Percentiles rank a stretch among this genome's conserved stretches.
Evolutionary conservation across 495 filamentous ascomycete species (phyloP).

Genomic region (Aspergillus haitiensis): DNA sequence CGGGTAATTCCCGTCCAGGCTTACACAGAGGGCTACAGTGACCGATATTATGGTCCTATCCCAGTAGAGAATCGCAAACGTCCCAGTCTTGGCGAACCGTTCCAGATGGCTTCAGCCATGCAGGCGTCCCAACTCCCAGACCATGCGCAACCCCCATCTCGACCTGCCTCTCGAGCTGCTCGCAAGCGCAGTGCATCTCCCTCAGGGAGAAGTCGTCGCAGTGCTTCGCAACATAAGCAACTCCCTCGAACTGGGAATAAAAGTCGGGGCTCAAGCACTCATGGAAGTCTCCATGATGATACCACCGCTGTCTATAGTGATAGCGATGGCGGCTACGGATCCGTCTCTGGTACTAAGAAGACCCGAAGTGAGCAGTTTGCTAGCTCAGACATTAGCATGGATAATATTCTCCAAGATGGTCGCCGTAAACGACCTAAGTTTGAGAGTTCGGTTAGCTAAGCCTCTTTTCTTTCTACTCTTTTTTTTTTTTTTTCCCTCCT

Average conservation of each 20-base stretch:
- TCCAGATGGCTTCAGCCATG: constrained; percentile 55
- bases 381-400: constrained; percentile 95
- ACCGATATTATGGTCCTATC: constrained; percentile 40
- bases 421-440: constrained; percentile 96
- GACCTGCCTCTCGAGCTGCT: constrained; percentile 65
- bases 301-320: constrained; percentile 71
- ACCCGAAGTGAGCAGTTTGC: constrained; percentile 75
- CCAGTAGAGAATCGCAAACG: constrained; percentile 48
- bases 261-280: constrained; percentile 66
- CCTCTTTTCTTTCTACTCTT: background rate
- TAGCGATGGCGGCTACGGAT: constrained; percentile 73
- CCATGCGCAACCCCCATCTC: constrained; percentile 58
- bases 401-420: constrained; percentile 96
- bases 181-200: constrained; percentile 84
- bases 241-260: constrained; percentile 64
- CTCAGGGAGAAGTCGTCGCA: constrained; percentile 71
- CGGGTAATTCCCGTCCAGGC: constrained; percentile 69
- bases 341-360: constrained; percentile 66
- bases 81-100: constrained; percentile 55
- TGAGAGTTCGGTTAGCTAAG: constrained; percentile 82
- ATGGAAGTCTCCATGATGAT: constrained; percentile 65
- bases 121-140: constrained; percentile 51
- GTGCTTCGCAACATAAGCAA: constrained; percentile 73
- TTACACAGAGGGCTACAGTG: constrained; percentile 37
- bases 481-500: constrained; percentile 10